A percentile compares a stretch with the other conserved stretches of the same genome.
These are phyloP conservation scores for Naegleria lovaniensis DNA, from an alignment of 208 protist genomes.

Conservation along the genomic window DNA sequence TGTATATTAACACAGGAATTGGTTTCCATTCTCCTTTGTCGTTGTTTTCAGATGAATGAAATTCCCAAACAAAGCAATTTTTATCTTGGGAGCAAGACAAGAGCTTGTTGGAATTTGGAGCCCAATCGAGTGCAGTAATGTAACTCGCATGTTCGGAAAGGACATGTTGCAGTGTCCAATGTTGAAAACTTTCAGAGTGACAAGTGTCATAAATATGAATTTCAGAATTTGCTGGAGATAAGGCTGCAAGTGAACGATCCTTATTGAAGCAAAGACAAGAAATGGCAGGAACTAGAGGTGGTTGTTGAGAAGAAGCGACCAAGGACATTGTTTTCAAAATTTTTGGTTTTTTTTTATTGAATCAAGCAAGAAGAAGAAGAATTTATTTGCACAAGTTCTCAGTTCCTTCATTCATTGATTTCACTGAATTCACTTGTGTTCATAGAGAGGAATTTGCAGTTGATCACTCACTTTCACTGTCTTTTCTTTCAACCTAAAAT, in stretches of 20 bases:
- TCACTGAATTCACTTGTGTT: no score
- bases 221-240: constrained; percentile 66
- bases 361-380: no score
- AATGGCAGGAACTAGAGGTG: constrained; percentile 36
- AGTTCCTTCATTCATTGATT: no score
- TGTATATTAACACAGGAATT: constrained; percentile 70
- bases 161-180: constrained; percentile 40
- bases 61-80: constrained; percentile 85
- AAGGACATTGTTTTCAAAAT: constrained; percentile 8
- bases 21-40: constrained; percentile 61
- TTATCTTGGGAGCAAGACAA: constrained; percentile 78
- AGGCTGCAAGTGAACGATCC: constrained; percentile 55
- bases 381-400: no score
- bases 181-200: constrained; percentile 32
- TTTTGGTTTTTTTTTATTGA: no score
- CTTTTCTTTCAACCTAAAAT: no score
- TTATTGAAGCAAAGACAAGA: constrained; percentile 66
- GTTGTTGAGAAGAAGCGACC: no score
- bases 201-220: constrained; percentile 60
- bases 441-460: no score
- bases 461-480: no score
- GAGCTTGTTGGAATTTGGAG: constrained; percentile 62
- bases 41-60: no score
- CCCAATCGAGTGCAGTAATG: constrained; percentile 80
- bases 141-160: constrained; percentile 59